These are phyloP conservation scores for Crucihimalaya himalaica DNA, from an alignment of 345 rosid genomes.

Conservation along the genomic window DNA sequence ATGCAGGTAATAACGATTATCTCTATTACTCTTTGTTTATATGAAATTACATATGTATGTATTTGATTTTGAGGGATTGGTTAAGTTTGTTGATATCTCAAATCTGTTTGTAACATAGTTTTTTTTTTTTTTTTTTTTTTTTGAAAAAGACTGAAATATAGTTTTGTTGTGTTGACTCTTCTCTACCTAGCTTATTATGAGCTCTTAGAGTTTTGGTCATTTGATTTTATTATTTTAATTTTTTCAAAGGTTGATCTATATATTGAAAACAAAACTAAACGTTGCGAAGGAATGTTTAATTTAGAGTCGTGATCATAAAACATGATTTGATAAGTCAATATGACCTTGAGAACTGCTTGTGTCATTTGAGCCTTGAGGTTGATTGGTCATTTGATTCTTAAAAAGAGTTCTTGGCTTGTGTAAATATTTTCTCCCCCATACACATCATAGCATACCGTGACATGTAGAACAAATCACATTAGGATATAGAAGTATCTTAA, in stretches of 20 bases:
- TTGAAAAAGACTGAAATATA: too few relatives aligned
- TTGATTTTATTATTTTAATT: background rate
- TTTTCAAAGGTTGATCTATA: background rate
- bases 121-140: too few relatives aligned
- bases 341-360: background rate
- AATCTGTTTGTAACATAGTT: background rate
- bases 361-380: conserved; percentile 7
- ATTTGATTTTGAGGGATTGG: background rate
- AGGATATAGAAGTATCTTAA: background rate
- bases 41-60: background rate
- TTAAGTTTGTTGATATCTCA: background rate
- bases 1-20: conserved; percentile 60
- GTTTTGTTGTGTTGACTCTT: background rate
- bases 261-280: background rate
- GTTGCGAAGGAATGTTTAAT: background rate
- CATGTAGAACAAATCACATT: background rate
- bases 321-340: background rate
- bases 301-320: background rate
- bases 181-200: background rate
- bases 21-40: background rate
- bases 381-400: background rate
- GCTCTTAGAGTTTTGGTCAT: background rate
- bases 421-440: background rate
- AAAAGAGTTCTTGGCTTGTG: background rate
- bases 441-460: background rate